Conservation (phyloP, 306 rosid species). For the Trifolium subterraneum region DNA sequence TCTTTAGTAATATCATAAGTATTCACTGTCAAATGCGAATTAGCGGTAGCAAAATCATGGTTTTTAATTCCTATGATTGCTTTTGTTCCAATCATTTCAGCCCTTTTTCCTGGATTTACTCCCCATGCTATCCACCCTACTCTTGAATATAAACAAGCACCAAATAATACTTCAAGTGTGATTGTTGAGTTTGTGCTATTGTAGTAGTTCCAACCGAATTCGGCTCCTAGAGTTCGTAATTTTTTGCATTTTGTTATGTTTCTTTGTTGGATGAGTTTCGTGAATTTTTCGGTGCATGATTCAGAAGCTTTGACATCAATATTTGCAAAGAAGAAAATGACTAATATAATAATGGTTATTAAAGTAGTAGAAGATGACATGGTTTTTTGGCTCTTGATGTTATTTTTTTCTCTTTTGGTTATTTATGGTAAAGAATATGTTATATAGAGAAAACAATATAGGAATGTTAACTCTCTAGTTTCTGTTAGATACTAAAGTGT, state of each 20-base stretch:
- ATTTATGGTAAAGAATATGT: neutral
- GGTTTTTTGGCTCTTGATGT: neutral
- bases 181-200: neutral
- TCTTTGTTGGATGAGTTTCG: neutral
- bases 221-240: conserved; percentile 62
- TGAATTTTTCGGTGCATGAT: conserved; percentile 1
- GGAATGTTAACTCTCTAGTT: neutral
- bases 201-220: conserved; percentile 60
- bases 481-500: neutral
- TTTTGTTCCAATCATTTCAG: conserved; percentile 76
- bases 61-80: conserved; percentile 63
- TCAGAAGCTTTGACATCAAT: neutral
- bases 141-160: conserved; percentile 5
- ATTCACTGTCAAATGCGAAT: neutral
- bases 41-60: neutral
- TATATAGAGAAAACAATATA: neutral
- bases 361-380: conserved; percentile 38
- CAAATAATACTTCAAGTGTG: conserved; percentile 49
- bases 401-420: neutral
- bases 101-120: conserved; percentile 58
- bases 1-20: conserved; percentile 53
- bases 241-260: conserved; percentile 54
- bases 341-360: conserved; percentile 12
- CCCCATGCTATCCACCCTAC: conserved; percentile 86
- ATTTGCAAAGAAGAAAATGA: conserved; percentile 36